These are phyloP conservation scores for Sphagnum tenellum DNA, from an alignment of 225 moss, liverwort and hornwort species.

Conservation along the genomic window DNA sequence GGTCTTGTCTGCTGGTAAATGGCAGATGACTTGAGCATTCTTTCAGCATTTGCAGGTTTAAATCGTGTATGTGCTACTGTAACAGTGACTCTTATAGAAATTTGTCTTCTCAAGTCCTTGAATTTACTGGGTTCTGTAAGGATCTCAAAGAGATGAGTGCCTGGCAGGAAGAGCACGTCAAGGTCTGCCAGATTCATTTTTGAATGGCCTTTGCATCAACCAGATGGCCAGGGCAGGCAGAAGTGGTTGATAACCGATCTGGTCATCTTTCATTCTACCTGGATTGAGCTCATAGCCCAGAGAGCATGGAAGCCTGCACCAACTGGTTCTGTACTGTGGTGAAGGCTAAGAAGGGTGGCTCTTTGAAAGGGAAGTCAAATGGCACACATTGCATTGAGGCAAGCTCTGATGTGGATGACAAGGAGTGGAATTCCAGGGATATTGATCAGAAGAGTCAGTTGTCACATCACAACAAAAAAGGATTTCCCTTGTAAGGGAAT, in stretches of 20 bases:
- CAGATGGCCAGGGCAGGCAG: constrained; percentile 79
- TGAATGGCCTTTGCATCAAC: constrained; percentile 67
- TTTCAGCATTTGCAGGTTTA: no score
- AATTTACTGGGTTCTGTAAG: no score
- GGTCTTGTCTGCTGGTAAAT: background rate
- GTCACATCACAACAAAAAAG: no score
- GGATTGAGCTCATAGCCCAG: constrained; percentile 98
- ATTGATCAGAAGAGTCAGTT: constrained; percentile 53
- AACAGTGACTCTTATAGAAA: no score
- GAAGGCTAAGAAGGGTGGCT: constrained; percentile 19
- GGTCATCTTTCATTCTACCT: constrained; percentile 79
- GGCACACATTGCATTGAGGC: constrained; percentile 15
- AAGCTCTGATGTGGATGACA: constrained; percentile 17
- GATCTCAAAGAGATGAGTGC: background rate
- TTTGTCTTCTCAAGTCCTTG: no score
- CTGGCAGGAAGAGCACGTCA: constrained; percentile 49
- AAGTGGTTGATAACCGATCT: constrained; percentile 63
- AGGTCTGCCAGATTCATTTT: constrained; percentile 67
- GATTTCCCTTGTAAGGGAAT: no score
- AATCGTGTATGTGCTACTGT: no score
- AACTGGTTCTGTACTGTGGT: constrained; percentile 73
- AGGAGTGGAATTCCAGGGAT: constrained; percentile 37
- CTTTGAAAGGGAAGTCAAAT: constrained; percentile 10
- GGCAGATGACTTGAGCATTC: no score
- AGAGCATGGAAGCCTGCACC: constrained; percentile 97